Evolutionary conservation across 2,329 filamentous ascomycete species (phyloP), one percentile per base, ranked within the genome.

Genomic region (Cladosporium halotolerans): DNA sequence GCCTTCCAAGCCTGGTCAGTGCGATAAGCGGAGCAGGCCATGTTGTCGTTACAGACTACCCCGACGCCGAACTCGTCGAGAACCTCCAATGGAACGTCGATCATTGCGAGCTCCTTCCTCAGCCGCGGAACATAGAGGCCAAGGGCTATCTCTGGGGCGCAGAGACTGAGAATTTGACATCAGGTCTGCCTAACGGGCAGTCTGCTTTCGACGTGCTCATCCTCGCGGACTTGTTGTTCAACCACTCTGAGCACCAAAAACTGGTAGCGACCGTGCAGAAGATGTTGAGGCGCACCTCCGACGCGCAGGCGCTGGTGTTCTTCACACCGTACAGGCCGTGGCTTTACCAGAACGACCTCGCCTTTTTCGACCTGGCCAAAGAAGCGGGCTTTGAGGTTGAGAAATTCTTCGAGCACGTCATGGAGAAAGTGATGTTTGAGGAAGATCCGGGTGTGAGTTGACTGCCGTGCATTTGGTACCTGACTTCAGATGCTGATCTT

Each of bases 261-360:
- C 76, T 96, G 56, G 76, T 95, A 59, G 78, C 80, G 59, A 89
- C 86, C 3, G 80, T 96, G 56, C 75, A 79, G 63, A 68, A 79
- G 64, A 88, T 86, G 13, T 70, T 96, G 63, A 80, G 78, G 61
- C 76, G 73, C 57, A 69, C 73, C 3, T 62, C 68, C 3, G 73
- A 74, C 2, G 81, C 85, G 45, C 78, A 78, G 51, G 89, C 90
- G 2, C 80, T 91, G 62, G 90, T 96, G 7, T 95, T 96, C 70
- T 97, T 96, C 73, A 95, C 91, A 0, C 91, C 89, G 16, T 96
- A 97, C 72, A 79, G 93, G 58, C 91, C 92, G 1, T 96, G 91
- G 91, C 75, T 96, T 65, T 77, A 87, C 63, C 80, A 90, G 58
- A 87, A 89, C 69, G 93, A 96, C 64, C 76, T 95, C 67, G 81